phyloP scores from a whole-genome alignment of 768 basidiomycete species.

The Boletus rubescentipes region DNA sequence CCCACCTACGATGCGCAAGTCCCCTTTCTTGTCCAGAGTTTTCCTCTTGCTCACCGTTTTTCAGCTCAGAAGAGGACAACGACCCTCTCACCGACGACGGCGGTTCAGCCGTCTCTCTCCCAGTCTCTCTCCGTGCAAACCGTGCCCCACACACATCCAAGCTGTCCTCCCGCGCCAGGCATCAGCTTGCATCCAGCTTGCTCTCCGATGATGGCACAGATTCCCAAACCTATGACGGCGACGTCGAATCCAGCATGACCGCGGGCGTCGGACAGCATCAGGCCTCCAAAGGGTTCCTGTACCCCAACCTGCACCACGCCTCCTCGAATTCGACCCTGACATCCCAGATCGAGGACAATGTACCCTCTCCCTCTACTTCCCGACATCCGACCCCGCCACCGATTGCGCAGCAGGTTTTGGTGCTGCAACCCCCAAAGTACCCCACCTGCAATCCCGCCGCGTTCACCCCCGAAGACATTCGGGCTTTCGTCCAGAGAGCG shows the following conservation, averaged over 20 bases:
- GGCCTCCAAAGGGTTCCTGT: constrained; percentile 27
- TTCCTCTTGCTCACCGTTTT: constrained; percentile 16
- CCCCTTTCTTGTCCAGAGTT: neutral
- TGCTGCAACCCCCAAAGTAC: constrained; percentile 40
- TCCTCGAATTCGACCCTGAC: constrained; percentile 57
- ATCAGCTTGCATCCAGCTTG: constrained; percentile 55
- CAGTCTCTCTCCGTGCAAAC: constrained; percentile 27
- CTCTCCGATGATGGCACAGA: constrained; percentile 75
- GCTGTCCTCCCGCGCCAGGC: constrained; percentile 35
- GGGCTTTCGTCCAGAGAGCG: constrained; percentile 69
- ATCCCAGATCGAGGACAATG: constrained; percentile 36
- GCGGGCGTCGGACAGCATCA: constrained; percentile 46
- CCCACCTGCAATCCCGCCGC: constrained; percentile 60
- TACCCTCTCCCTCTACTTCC: constrained; percentile 19
- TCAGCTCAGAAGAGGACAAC: constrained; percentile 84
- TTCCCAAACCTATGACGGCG: constrained; percentile 88
- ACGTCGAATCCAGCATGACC: constrained; percentile 77
- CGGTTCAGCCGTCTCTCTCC: constrained; percentile 50
- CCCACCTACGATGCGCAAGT: constrained; percentile 76
- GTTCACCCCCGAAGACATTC: constrained; percentile 76
- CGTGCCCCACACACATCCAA: constrained; percentile 27
- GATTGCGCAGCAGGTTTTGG: constrained; percentile 34
- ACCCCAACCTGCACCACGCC: constrained; percentile 36
- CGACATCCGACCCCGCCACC: constrained; percentile 21
- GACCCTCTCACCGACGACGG: constrained; percentile 81